Base-by-base conservation (phyloP, 768 basidiomycete genomes). In the Coprinopsis sp. region DNA sequence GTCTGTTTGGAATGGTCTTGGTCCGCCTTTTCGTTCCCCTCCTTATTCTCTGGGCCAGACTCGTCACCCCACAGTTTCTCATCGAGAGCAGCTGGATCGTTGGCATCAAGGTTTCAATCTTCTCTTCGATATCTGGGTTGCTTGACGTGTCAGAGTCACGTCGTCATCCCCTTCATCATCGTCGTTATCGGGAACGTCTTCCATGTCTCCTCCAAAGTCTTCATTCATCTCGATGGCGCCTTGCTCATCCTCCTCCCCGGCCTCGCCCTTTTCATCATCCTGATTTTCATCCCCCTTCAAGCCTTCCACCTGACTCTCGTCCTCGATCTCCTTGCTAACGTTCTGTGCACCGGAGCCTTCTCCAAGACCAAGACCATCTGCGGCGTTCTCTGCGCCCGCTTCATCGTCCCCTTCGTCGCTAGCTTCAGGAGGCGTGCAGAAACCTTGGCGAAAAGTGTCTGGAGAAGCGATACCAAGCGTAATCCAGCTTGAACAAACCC, bases 21-120 rank as follows among this genome's bases (percentile, higher is more conserved):
- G 46, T 81, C 68, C 19, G 75, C 68, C 59, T 82, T 79, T 37
- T 79, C 76, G 36, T 82, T 73, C 22, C 64, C 64, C n/a, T 72
- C 63, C 12, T 73, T 59, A 40, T 80, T 73, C 22, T 77, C 71
- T 3, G 79, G 73, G 11, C 78, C 78, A 40, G 71, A 64, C 54
- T 95, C 42, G 52, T 94, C 89, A 16, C 88, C 92, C 95, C 96
- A 98, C 54, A 99, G 71, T 69, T 98, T 97, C 68, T 99, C 95
- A 59, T 98, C 95, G 13, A 96, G 78, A 0, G 84, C 83, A 21
- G 80, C 74, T 7, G 90, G 86, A 66, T 97, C 95, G 14, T 77
- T 70, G 2, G 82, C 77, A 65, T 95, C 91, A 25, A 98, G 67
- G 40, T 92, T 6, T 81, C 92, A 24, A 94, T 61, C 51, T 83